Conservation (phyloP, 1,284 basidiomycete genomes). For the Sphaerobolus stellatus region DNA sequence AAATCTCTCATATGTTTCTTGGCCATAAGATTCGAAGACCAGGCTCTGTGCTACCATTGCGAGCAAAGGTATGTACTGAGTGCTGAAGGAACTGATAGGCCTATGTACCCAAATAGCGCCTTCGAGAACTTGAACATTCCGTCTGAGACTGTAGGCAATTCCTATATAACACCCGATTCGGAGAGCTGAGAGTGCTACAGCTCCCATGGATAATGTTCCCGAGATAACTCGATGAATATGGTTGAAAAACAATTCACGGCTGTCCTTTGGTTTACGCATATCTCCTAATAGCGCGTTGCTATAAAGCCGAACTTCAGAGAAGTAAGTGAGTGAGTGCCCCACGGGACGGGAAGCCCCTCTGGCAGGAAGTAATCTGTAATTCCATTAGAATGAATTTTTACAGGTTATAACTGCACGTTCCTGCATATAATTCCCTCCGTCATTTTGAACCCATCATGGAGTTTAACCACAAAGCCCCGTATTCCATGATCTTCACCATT, state of each 20-base stretch:
- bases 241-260: slow-evolving; percentile 42
- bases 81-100: slow-evolving; percentile 47
- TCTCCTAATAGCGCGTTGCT: slow-evolving; percentile 38
- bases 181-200: slow-evolving; percentile 37
- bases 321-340: slow-evolving; percentile 40
- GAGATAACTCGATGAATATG: slow-evolving; percentile 38
- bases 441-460: slow-evolving; percentile 51
- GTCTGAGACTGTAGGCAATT: slow-evolving; percentile 44
- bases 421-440: slow-evolving; percentile 41
- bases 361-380: slow-evolving; percentile 35
- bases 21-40: slow-evolving; percentile 28
- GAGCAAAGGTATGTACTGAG: slow-evolving; percentile 46
- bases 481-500: slow-evolving; percentile 48
- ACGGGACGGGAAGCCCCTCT: slow-evolving; percentile 38
- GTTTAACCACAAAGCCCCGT: slow-evolving; percentile 43
- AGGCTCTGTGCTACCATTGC: slow-evolving; percentile 35
- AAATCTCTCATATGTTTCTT: slow-evolving; percentile 33
- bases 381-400: neutral
- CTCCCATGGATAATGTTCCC: slow-evolving; percentile 38
- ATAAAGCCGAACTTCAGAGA: slow-evolving; percentile 40
- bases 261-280: slow-evolving; percentile 37
- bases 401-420: slow-evolving; percentile 16
- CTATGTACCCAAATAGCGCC: slow-evolving; percentile 13
- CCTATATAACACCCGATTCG: slow-evolving; percentile 41
- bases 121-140: slow-evolving; percentile 33